phyloP scores from a whole-genome alignment of 1,284 basidiomycete genomes.

The Rhodotorula sp. region DNA sequence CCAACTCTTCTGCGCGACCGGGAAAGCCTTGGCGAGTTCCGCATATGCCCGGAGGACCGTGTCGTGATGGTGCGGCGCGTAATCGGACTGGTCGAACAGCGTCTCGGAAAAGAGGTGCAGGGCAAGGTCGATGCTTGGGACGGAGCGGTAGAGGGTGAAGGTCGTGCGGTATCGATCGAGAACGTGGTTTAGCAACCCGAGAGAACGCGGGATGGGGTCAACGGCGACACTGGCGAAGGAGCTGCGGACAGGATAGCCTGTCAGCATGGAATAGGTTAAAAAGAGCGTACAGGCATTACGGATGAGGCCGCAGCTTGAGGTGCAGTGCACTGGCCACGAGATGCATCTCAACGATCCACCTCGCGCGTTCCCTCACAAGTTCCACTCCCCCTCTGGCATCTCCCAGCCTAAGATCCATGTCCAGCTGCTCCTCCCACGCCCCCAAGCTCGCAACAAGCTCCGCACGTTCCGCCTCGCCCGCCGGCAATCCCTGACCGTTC shows the following conservation, averaged over 20 bases:
- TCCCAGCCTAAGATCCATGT: slow-evolving; percentile 21
- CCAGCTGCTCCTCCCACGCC: slow-evolving; percentile 23
- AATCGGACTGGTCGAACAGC: slow-evolving; percentile 17
- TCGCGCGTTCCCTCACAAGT: slow-evolving; percentile 14
- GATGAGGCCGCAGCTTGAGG: slow-evolving; percentile 16
- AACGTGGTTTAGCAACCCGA: slow-evolving; percentile 19
- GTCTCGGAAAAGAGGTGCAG: slow-evolving; percentile 21
- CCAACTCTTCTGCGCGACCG: not conserved
- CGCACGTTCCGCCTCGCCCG: slow-evolving; percentile 21
- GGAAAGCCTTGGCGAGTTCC: slow-evolving; percentile 16
- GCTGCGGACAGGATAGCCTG: not conserved
- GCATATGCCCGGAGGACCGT: slow-evolving; percentile 22
- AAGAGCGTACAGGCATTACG: slow-evolving; percentile 10
- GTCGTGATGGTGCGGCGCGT: slow-evolving; percentile 24
- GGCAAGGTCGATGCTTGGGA: slow-evolving; percentile 22
- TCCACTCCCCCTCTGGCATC: slow-evolving; percentile 4
- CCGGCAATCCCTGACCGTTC: slow-evolving; percentile 15
- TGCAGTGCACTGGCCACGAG: slow-evolving; percentile 16
- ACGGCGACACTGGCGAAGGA: slow-evolving; percentile 7
- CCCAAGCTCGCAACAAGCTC: slow-evolving; percentile 12
- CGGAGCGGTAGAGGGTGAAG: slow-evolving; percentile 29
- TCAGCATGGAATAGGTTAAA: not conserved
- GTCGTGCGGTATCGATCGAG: slow-evolving; percentile 10
- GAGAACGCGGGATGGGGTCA: slow-evolving; percentile 17
- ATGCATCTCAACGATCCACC: slow-evolving; percentile 35